Evolutionary conservation across 108 stramenopile species (phyloP).

Genomic region (Cyclotella cryptica): DNA sequence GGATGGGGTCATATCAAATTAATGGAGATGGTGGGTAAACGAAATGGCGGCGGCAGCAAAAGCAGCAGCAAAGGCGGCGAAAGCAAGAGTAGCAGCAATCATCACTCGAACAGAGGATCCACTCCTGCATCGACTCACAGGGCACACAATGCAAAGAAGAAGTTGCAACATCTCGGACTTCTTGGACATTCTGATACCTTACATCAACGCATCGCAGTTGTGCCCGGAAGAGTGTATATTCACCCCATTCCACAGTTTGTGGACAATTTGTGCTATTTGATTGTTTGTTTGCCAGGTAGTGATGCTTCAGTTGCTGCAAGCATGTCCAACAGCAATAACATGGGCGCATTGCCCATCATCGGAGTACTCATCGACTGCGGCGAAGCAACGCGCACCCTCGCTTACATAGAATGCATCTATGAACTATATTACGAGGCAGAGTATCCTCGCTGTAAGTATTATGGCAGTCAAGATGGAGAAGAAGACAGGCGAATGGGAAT

Average conservation of each 20-base stretch:
- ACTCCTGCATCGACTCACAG: conserved; percentile 5
- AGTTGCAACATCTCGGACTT: conserved; percentile 10
- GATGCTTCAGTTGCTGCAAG: neutral
- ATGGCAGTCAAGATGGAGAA: neutral
- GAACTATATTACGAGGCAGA: conserved; percentile 56
- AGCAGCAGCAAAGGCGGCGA: neutral
- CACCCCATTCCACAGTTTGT: conserved; percentile 76
- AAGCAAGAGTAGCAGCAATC: neutral
- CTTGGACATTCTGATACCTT: conserved; percentile 73
- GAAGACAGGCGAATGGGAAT: conserved; percentile 36
- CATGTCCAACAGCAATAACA: too few relatives aligned
- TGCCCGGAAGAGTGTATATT: conserved; percentile 73
- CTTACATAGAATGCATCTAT: conserved; percentile 62
- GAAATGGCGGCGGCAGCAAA: neutral
- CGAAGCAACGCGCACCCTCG: conserved; percentile 55
- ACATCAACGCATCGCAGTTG: conserved; percentile 73
- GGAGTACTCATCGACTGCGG: conserved; percentile 79
- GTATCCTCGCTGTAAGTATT: conserved; percentile 15
- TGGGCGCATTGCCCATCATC: conserved; percentile 45
- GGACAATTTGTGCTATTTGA: conserved; percentile 80
- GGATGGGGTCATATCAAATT: conserved; percentile 76
- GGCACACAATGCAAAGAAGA: conserved; percentile 11
- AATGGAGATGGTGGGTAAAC: conserved; percentile 38
- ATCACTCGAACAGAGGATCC: conserved; percentile 44
- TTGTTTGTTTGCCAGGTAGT: conserved; percentile 66